These are phyloP conservation scores for Pythium monospermum DNA, from an alignment of 352 stramenopile species.

Conservation along the genomic window DNA sequence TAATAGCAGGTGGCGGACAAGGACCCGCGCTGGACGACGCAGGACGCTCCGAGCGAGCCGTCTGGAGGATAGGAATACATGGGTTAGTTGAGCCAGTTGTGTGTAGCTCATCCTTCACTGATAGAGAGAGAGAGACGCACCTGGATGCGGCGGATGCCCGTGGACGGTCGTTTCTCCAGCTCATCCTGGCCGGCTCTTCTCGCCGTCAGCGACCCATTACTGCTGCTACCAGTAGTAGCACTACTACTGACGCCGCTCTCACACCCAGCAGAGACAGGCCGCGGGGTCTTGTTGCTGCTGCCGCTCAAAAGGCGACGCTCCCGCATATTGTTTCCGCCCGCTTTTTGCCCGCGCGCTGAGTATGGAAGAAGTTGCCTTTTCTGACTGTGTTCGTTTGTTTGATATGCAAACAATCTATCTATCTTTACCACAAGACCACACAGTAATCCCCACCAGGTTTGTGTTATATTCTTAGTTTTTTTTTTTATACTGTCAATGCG, in stretches of 20 bases:
- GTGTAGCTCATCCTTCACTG: no score
- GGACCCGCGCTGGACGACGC: no score
- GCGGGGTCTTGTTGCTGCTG: slow-evolving; percentile 40
- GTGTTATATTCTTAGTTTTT: slow-evolving; percentile 1
- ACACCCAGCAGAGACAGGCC: slow-evolving; percentile 4
- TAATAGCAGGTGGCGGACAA: no score
- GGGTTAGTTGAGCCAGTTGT: neutral
- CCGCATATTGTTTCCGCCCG: slow-evolving; percentile 35
- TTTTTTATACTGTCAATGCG: neutral
- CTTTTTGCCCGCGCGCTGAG: no score
- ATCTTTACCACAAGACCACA: neutral
- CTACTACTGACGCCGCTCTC: neutral
- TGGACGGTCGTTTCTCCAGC: neutral
- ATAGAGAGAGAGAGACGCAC: neutral
- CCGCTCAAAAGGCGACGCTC: slow-evolving; percentile 47
- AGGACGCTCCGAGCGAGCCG: slow-evolving; percentile 8
- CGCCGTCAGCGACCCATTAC: slow-evolving; percentile 2
- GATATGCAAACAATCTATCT: neutral
- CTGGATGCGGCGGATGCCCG: slow-evolving; percentile 12
- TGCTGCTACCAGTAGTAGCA: neutral
- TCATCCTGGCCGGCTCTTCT: slow-evolving; percentile 5
- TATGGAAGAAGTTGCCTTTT: neutral
- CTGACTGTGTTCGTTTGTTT: neutral
- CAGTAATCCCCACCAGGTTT: neutral
- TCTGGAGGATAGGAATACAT: slow-evolving; percentile 7